Percentiles rank a stretch among this genome's conserved stretches.
These are phyloP conservation scores for Vickermania spadyakhi DNA, from an alignment of 208 protist genomes.

Conservation along the genomic window DNA sequence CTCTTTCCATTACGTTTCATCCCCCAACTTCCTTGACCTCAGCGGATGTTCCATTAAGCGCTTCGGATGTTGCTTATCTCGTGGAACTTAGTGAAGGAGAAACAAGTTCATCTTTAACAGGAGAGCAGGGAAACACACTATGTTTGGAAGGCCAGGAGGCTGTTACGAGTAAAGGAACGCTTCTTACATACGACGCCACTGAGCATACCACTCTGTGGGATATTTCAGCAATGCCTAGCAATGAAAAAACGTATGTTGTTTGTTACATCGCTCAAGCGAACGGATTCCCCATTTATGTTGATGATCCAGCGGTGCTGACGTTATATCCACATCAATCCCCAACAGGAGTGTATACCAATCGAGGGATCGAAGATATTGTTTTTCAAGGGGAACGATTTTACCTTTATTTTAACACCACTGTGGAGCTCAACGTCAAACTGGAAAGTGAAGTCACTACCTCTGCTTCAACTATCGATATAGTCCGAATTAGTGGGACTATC, in stretches of 20 bases:
- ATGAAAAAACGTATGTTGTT: slow-evolving; percentile 49
- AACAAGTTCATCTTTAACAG: background rate
- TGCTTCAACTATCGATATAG: slow-evolving; percentile 19
- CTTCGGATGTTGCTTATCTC: slow-evolving; percentile 49
- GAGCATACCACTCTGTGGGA: slow-evolving; percentile 34
- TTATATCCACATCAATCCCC: slow-evolving; percentile 65
- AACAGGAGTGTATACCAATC: slow-evolving; percentile 49
- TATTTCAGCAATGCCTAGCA: slow-evolving; percentile 24
- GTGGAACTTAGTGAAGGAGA: slow-evolving; percentile 11
- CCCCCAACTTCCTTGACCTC: slow-evolving; percentile 11
- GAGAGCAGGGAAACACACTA: background rate
- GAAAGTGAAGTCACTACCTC: slow-evolving; percentile 19
- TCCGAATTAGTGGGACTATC: slow-evolving; percentile 38
- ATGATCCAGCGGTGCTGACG: slow-evolving; percentile 28
- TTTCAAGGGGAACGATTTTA: slow-evolving; percentile 68
- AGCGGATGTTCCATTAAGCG: slow-evolving; percentile 28
- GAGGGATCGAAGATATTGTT: slow-evolving; percentile 20
- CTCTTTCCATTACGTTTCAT: slow-evolving; percentile 54
- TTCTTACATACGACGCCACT: slow-evolving; percentile 15
- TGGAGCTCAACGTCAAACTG: slow-evolving; percentile 41
- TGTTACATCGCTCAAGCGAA: slow-evolving; percentile 63
- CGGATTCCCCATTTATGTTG: slow-evolving; percentile 47
- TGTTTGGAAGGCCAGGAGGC: slow-evolving; percentile 10
- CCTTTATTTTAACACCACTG: slow-evolving; percentile 69
- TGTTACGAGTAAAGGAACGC: slow-evolving; percentile 12